Evolutionary conservation across 2,329 filamentous ascomycete species (phyloP).

Genomic region (Fusarium begoniae): DNA sequence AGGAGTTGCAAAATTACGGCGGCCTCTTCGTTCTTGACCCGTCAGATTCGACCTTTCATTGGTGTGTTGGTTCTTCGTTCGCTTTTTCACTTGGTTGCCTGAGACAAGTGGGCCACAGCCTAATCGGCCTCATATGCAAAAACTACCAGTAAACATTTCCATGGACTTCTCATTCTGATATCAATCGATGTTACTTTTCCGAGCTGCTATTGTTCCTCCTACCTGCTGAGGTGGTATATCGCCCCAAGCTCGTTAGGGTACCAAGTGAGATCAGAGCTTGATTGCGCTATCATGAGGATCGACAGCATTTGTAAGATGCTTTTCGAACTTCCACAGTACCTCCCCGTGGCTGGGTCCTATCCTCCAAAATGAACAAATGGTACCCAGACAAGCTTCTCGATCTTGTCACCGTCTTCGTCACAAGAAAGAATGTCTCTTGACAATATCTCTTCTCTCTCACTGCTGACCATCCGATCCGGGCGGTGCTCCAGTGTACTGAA

Average conservation of each 20-base stretch:
- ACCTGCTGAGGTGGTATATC: too few species aligned
- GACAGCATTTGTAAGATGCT: too few species aligned
- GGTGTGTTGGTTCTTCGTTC: neutral
- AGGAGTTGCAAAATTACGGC: neutral
- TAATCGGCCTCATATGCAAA: too few species aligned
- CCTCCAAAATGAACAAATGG: neutral
- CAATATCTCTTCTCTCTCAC: neutral
- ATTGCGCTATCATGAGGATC: too few species aligned
- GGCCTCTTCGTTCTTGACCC: neutral
- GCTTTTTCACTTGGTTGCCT: neutral
- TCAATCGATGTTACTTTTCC: too few species aligned
- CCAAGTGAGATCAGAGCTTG: neutral
- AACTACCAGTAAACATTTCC: too few species aligned
- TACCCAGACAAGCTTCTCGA: neutral
- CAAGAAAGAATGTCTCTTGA: neutral
- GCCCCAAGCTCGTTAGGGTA: too few species aligned
- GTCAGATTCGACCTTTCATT: fast-evolving
- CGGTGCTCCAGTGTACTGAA: neutral
- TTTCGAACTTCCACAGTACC: too few species aligned
- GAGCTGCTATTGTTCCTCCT: neutral
- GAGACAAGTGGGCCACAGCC: neutral
- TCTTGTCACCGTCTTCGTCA: fast-evolving
- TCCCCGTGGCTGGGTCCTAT: too few species aligned
- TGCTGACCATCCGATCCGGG: fast-evolving
- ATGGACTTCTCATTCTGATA: too few species aligned